Evolutionary conservation across 768 basidiomycete genomes (phyloP), one percentile per base, ranked within the genome.

Genomic region (Austroboletus eburneus): DNA sequence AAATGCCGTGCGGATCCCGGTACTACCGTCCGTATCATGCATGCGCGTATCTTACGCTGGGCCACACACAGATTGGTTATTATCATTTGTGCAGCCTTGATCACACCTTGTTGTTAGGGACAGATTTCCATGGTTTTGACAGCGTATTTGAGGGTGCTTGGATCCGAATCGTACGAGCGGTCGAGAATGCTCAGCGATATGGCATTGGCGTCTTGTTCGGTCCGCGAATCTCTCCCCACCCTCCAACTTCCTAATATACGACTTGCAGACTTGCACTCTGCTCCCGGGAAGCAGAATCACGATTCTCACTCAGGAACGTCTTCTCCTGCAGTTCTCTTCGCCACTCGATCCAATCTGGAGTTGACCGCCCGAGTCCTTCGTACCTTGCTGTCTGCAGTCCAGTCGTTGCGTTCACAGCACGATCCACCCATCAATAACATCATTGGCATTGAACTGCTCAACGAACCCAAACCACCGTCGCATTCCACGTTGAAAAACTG

Each of bases 131-230:
- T 48, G 69, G 71, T 18, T 66, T 74, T 43, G 69, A 67, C 14
- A 43, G 60, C 18, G 72, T 82, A 2, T 87, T 78, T 46, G 59
- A 63, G 9, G 83, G 85, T 9, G 87, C 87, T 14, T 91, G 88
- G 88, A 33, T 52, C 8, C 72, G 82, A 43, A 78, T 90, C 45
- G 69, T 73, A 16, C 64, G 65, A 12, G 84, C 84, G 4, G 79
- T 90, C 22, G 69, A 75, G 47, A 75, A 64, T 8, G 89, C 88
- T 0, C 68, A 72, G 25, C 58, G 55, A 9, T 67, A 75, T 55
- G 77, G 78, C 16, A 71, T 92, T n/a, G 87, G 88, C 3, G 85
- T 91, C 16, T 68, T 91, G 16, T 69, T 91, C 39, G 85, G 84
- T 84, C 41, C 10, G 72, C 3, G 33, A 43, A 33, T 22, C 45